These are phyloP conservation scores for Panicum virgatum DNA, from an alignment of 202 grass and related monocot genomes.

Conservation along the genomic window DNA sequence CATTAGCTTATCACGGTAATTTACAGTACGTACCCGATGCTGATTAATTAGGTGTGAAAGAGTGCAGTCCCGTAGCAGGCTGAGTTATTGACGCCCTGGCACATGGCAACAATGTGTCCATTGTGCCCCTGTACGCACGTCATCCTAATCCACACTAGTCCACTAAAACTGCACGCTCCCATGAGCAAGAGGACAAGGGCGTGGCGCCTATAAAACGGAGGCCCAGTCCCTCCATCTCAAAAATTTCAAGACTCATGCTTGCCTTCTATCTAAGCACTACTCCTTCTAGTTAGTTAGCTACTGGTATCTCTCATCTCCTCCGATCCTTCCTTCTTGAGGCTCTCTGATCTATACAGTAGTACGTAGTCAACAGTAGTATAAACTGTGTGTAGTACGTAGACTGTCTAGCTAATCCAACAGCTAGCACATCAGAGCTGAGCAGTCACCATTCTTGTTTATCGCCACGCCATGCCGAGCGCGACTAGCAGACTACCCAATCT, in stretches of 20 bases:
- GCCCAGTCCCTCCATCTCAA: slow-evolving; percentile 35
- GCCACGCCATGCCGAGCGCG: slow-evolving; percentile 48
- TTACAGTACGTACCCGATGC: not conserved
- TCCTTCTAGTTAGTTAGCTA: not conserved
- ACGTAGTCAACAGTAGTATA: not conserved
- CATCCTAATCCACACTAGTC: not conserved
- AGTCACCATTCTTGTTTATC: not conserved
- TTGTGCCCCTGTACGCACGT: not conserved
- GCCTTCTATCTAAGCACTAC: not conserved
- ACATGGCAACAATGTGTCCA: not conserved
- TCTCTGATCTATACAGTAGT: not conserved
- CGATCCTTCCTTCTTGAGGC: not conserved
- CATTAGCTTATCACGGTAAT: not conserved
- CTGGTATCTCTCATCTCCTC: not conserved
- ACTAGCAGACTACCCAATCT: slow-evolving; percentile 45
- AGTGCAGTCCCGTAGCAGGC: not conserved
- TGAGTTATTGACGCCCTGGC: not conserved
- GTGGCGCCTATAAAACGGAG: slow-evolving; percentile 35
- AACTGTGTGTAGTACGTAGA: not conserved
- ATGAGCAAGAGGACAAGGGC: not conserved
- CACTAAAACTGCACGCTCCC: not conserved
- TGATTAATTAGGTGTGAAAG: not conserved
- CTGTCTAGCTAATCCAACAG: too few species aligned
- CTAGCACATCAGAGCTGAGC: too few species aligned
- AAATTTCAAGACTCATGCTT: slow-evolving; percentile 46